These are phyloP conservation scores for Saccharomycopsis sp. DNA, from an alignment of 805 yeast species.

Conservation along the genomic window DNA sequence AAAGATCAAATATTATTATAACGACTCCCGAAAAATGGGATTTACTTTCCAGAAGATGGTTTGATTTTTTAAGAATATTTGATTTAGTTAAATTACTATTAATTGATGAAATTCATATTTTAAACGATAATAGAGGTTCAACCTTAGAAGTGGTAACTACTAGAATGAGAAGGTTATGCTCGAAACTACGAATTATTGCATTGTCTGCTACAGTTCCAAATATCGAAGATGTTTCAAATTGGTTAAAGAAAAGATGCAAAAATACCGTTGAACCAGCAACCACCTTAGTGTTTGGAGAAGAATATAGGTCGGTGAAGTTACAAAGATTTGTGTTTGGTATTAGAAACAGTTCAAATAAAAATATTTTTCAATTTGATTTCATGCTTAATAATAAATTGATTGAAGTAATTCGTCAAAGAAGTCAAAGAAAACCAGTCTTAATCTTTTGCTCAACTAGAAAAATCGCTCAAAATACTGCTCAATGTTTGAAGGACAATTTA, in stretches of 20 bases:
- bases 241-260: conserved; percentile 28
- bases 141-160: conserved; percentile 38
- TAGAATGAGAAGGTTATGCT: conserved; percentile 33
- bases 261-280: conserved; percentile 23
- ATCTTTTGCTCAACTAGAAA: conserved; percentile 46
- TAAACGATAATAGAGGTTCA: conserved; percentile 38
- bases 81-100: conserved; percentile 35
- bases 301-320: conserved; percentile 35
- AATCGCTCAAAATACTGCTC: conserved; percentile 37
- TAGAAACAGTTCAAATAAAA: conserved; percentile 25
- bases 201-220: conserved; percentile 47
- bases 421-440: conserved; percentile 34
- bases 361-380: conserved; percentile 39
- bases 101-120: conserved; percentile 38
- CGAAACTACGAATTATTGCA: conserved; percentile 32
- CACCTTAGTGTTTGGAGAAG: conserved; percentile 35
- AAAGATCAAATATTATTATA: conserved; percentile 40
- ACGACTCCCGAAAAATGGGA: conserved; percentile 62
- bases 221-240: conserved; percentile 34
- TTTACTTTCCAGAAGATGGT: conserved; percentile 41
- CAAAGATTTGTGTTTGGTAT: conserved; percentile 35
- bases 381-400: conserved; percentile 31
- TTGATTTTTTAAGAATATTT: conserved; percentile 30
- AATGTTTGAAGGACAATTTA: conserved; percentile 23
- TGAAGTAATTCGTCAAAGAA: conserved; percentile 30